These are phyloP conservation scores for Torulaspora microellipsoides DNA, from an alignment of 805 yeast genomes.

Conservation along the genomic window DNA sequence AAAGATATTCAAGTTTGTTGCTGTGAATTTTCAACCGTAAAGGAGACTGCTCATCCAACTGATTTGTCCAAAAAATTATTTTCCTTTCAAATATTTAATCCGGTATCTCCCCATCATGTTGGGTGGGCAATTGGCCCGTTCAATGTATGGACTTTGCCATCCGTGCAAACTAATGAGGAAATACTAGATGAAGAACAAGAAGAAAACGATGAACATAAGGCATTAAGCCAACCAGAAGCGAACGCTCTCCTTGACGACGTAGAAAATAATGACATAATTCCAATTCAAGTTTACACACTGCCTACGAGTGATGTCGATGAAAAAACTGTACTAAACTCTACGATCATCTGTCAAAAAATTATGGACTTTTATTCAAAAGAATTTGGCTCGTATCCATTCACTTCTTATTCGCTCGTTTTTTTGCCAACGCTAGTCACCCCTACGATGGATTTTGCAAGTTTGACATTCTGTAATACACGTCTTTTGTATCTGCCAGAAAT, in stretches of 20 bases:
- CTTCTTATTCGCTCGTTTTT: conserved; percentile 73
- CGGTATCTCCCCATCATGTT: conserved; percentile 88
- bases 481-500: conserved; percentile 66
- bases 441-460: conserved; percentile 55
- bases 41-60: conserved; percentile 69
- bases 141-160: conserved; percentile 42
- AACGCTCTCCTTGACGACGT: conserved; percentile 32
- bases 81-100: conserved; percentile 68
- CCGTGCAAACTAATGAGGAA: conserved; percentile 18
- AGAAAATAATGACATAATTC: conserved; percentile 42
- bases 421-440: conserved; percentile 51
- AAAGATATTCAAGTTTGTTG: conserved; percentile 59
- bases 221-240: conserved; percentile 18
- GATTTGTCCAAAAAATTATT: conserved; percentile 72
- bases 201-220: conserved; percentile 37
- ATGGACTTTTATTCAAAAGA: conserved; percentile 80
- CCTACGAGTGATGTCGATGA: conserved; percentile 46
- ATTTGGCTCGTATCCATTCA: conserved; percentile 89
- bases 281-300: conserved; percentile 57
- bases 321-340: conserved; percentile 59
- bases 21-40: conserved; percentile 63
- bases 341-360: conserved; percentile 70
- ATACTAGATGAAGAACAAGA: conserved; percentile 33
- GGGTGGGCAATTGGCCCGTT: conserved; percentile 96
- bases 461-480: conserved; percentile 56